Evolutionary conservation across 1,284 basidiomycete species (phyloP).

Genomic region (Amanita bisporigera): DNA sequence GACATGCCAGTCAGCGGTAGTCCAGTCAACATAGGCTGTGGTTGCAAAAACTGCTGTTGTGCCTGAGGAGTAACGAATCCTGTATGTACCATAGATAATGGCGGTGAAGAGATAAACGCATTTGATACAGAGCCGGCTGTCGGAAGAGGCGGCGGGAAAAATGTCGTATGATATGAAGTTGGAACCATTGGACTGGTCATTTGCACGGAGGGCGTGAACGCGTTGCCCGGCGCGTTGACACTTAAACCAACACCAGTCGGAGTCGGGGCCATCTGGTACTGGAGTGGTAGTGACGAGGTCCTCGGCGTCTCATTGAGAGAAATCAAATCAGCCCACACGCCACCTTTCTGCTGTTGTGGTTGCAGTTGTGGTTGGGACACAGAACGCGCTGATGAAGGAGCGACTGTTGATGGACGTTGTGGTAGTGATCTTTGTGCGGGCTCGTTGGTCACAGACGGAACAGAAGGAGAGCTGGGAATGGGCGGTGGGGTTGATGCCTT

Average conservation of each 20-base stretch:
- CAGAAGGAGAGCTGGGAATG: constrained; percentile 9
- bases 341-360: constrained; percentile 28
- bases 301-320: constrained; percentile 53
- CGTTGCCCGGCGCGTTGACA: constrained; percentile 10
- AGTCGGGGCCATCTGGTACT: constrained; percentile 47
- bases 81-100: background rate
- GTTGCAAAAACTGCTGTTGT: constrained; percentile 8
- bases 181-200: background rate
- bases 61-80: background rate
- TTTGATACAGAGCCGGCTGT: background rate
- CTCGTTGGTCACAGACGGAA: constrained; percentile 5
- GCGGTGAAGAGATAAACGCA: background rate
- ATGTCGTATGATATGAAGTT: background rate
- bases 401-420: constrained; percentile 14
- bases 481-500: background rate
- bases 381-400: constrained; percentile 32
- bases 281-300: constrained; percentile 59
- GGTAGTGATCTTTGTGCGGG: constrained; percentile 12
- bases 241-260: constrained; percentile 17
- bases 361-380: constrained; percentile 39
- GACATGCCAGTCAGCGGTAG: background rate
- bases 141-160: background rate
- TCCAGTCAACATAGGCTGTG: constrained; percentile 1
- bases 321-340: constrained; percentile 59
- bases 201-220: background rate